Evolutionary conservation across 441 rosid genomes (phyloP), one percentile per base, ranked within the genome.

Genomic region (Brassica balearica): DNA sequence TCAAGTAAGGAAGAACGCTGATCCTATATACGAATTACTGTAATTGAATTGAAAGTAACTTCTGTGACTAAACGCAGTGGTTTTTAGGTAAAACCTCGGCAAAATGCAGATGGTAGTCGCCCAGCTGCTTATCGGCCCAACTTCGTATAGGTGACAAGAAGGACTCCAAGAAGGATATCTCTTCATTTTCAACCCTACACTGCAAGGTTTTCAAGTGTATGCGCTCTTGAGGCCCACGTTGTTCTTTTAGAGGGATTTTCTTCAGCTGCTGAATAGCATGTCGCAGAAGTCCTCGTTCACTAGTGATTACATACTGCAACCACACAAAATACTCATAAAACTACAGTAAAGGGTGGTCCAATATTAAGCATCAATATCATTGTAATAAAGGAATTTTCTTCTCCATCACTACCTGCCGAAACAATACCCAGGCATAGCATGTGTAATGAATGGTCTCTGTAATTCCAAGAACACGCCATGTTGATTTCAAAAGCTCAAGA

Each of bases 171-270:
- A 96, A 92, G 65, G 85, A 83, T 34, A 87, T 87, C 74, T 86
- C 96, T 85, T 85, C 93, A 68, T 88, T 90, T 71, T 91, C 94
- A 74, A 91, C 86, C 84, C 81, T 91, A 72, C 88, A 88, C 68
- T 32, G 82, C 87, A 96, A 89, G 83, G 90, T 88, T 85, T 91
- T 88, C 87, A 96, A 82, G 82, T 96, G 99, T 79, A 90, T 80
- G 81, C 98, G 92, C 90, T 96, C 99, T 73, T 94, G 98, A 67
- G 98, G 98, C 60, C 97, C 99, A 27, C 96, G 89, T 77, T 96
- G 94, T 85, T 92, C 99, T 86, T 89, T 91, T 79, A 91, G 74
- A 25, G 98, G 95, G 82, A 96, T 92, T 82, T 83, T 94, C 75
- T 88, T 96, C 84, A 96, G 83, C 87, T 96, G 99, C 76, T 88